Base-by-base conservation (phyloP, 192 early-diverging fungal species). In the Entophlyctis luteolus region DNA sequence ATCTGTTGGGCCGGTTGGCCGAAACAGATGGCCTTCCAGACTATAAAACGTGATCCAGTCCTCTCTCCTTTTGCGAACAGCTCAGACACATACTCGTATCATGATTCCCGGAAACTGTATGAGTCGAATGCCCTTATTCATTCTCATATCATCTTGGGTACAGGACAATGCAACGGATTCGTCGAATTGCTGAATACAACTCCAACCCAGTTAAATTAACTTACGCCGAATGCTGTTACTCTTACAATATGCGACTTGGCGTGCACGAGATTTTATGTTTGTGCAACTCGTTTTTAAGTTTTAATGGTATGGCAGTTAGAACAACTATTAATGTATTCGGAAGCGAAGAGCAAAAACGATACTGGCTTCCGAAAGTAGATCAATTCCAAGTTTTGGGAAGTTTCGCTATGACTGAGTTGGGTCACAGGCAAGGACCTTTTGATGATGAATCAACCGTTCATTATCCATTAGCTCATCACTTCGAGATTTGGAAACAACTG, bases 371-470 rank as follows among this genome's bases (percentile, higher is more conserved):
- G 18, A 78, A 84, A 48, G 75, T 87, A 18, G 71, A 75, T 22
- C 79, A 75, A 46, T 87, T 74, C 68, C 70, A 77, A 53, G 68
- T 86, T 10, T 58, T 86, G 56, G 87, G 87, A 54, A 83, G 87
- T 56, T 88, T 87, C 72, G 87, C 84, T 3, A 86, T 88, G 87
- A 87, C 85, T 14, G 86, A 88, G 65, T 54, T 88, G 31, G 84
- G 84, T 27, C 81, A 87, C 55, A 79, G 81, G 8, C 84, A 1
- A 1, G 53, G 1, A 25, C 29, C 16, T 29, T 54, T 46, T 16
- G 1, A 1, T 16, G 1, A 22, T 47, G 45, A n/a, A 16, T 47
- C 45, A 16, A 47, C 45, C 22, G 45, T n/a, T 22, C 2, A 22
- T n/a, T n/a, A 1, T 32, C 42, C 0, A 1, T 59, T 38, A 39